Conservation (phyloP, 352 stramenopile species). For the Globisporangium alternatum region DNA sequence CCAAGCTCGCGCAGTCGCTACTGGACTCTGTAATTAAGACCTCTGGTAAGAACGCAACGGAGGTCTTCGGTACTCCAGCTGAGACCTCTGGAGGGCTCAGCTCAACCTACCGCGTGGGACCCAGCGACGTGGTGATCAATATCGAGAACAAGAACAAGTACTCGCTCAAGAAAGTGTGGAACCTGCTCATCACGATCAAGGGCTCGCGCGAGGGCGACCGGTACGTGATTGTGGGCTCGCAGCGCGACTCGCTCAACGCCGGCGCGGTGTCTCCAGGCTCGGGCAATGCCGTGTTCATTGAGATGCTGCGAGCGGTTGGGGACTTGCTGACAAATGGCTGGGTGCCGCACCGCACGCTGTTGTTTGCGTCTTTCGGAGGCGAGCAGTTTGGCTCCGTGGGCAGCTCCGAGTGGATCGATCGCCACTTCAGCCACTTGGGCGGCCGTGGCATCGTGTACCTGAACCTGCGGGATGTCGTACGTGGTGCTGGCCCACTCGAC, state of each 20-base stretch:
- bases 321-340: constrained; percentile 64
- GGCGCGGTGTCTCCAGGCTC: constrained; percentile 62
- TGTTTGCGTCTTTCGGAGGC: constrained; percentile 74
- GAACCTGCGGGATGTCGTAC: constrained; percentile 71
- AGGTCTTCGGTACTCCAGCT: constrained; percentile 34
- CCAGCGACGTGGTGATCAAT: constrained; percentile 25
- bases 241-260: constrained; percentile 63
- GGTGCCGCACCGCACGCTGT: constrained; percentile 72
- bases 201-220: constrained; percentile 72
- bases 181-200: constrained; percentile 70
- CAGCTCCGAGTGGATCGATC: constrained; percentile 83
- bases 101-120: constrained; percentile 32
- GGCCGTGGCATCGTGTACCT: constrained; percentile 71
- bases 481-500: constrained; percentile 53
- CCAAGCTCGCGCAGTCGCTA: constrained; percentile 47
- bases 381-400: constrained; percentile 79
- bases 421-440: constrained; percentile 58
- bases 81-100: constrained; percentile 34
- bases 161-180: constrained; percentile 69
- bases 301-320: constrained; percentile 59
- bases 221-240: constrained; percentile 73
- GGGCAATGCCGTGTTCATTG: constrained; percentile 78
- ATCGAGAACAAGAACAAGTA: constrained; percentile 74
- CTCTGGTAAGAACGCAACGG: constrained; percentile 25
- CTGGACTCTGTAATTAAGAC: constrained; percentile 23